Percentiles rank a stretch among this genome's conserved stretches.
Conservation (phyloP, 352 stramenopile genomes). For the Phytopythium vexans region DNA sequence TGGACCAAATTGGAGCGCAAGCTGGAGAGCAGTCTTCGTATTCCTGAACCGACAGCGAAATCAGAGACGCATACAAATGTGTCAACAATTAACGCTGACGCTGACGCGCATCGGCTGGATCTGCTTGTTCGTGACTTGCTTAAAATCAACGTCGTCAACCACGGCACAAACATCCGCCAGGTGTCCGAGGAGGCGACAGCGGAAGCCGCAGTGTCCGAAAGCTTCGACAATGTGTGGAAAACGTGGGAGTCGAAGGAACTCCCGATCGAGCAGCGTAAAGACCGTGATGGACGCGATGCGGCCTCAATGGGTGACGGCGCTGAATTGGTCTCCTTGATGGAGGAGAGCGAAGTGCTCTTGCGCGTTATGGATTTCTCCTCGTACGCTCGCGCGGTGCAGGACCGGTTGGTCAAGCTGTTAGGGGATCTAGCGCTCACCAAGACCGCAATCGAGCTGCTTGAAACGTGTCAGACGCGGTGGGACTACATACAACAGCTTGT, state of each 20-base stretch:
- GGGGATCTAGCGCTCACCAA: conserved; percentile 44
- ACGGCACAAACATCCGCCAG: conserved; percentile 47
- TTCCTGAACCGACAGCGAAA: not conserved
- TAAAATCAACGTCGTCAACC: conserved; percentile 32
- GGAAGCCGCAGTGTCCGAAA: conserved; percentile 57
- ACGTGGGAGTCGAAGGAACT: conserved; percentile 67
- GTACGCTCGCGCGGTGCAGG: conserved; percentile 55
- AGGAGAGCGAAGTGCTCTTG: conserved; percentile 73
- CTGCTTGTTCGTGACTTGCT: conserved; percentile 52
- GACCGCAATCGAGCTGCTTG: conserved; percentile 47
- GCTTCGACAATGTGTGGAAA: conserved; percentile 46
- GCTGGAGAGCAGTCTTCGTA: conserved; percentile 40
- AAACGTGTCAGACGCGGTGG: conserved; percentile 63
- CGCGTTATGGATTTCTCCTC: conserved; percentile 71
- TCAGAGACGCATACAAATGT: not conserved
- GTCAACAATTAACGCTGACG: not conserved
- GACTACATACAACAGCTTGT: conserved; percentile 59
- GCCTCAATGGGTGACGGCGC: conserved; percentile 51
- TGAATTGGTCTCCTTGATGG: conserved; percentile 52
- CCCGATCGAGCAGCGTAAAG: conserved; percentile 36
- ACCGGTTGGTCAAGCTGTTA: conserved; percentile 40
- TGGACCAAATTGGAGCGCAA: conserved; percentile 78
- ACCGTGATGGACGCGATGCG: conserved; percentile 56
- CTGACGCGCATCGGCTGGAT: conserved; percentile 16
- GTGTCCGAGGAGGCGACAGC: conserved; percentile 68